A percentile compares a stretch with the other conserved stretches of the same genome.
phyloP scores from a whole-genome alignment of 306 rosid genomes.

The Dicorynia guianensis region DNA sequence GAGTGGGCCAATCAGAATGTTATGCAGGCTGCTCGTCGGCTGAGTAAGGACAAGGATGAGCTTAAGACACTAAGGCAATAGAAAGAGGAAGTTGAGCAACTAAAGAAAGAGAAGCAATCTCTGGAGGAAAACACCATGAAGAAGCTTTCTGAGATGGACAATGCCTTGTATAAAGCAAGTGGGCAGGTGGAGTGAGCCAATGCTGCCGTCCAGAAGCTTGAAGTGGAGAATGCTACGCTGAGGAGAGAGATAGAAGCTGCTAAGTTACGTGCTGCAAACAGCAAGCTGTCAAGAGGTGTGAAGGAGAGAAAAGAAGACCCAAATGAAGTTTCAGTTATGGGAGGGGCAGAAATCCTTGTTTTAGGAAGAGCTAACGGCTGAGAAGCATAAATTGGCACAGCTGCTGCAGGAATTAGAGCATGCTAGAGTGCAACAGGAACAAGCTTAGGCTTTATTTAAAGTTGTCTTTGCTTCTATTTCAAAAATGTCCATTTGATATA shows the following conservation, averaged over 20 bases:
- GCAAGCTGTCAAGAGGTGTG: slow-evolving; percentile 78
- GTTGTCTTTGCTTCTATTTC: slow-evolving; percentile 8
- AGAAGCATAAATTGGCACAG: slow-evolving; percentile 60
- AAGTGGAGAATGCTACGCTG: slow-evolving; percentile 73
- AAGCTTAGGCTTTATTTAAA: slow-evolving; percentile 39
- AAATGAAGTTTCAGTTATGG: slow-evolving; percentile 75
- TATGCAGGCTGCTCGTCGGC: slow-evolving; percentile 90
- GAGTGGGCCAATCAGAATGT: slow-evolving; percentile 94
- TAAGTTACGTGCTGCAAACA: slow-evolving; percentile 66
- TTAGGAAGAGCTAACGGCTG: slow-evolving; percentile 64
- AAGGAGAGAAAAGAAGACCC: slow-evolving; percentile 74
- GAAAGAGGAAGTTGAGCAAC: slow-evolving; percentile 83
- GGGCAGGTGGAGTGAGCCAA: slow-evolving; percentile 88
- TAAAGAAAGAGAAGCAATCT: slow-evolving; percentile 76
- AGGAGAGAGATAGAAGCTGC: slow-evolving; percentile 87
- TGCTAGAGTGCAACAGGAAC: slow-evolving; percentile 69
- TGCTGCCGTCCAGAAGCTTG: slow-evolving; percentile 70
- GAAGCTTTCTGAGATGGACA: slow-evolving; percentile 92
- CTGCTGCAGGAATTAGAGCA: slow-evolving; percentile 66
- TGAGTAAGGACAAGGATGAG: slow-evolving; percentile 82
- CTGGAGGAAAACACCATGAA: slow-evolving; percentile 83
- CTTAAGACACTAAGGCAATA: slow-evolving; percentile 78
- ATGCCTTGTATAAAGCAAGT: slow-evolving; percentile 77
- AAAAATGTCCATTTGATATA: slow-evolving; percentile 20
- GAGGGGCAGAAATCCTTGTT: slow-evolving; percentile 73